Evolutionary conservation across 139 green algal genomes (phyloP).

Genomic region (Chlamydomonas sp.): DNA sequence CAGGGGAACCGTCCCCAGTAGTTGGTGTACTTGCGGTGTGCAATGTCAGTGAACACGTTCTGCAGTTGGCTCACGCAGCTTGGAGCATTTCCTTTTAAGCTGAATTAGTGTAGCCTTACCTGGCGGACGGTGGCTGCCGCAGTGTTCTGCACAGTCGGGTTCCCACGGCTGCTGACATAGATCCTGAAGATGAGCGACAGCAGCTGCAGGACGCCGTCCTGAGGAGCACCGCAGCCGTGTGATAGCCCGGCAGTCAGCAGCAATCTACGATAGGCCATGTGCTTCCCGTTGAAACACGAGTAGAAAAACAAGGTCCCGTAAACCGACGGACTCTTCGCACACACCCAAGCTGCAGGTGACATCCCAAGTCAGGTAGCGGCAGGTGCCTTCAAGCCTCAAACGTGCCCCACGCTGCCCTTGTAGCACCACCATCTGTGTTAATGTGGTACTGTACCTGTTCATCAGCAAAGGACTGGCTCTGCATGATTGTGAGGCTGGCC

Average conservation of each 20-base stretch:
- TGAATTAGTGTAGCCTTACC: conserved; percentile 20
- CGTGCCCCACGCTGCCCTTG: background rate
- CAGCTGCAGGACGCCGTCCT: conserved; percentile 67
- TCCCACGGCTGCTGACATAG: conserved; percentile 45
- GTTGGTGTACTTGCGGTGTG: background rate
- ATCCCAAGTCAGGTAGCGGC: too few species aligned
- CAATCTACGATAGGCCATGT: background rate
- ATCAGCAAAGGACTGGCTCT: conserved; percentile 33
- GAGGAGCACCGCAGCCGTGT: background rate
- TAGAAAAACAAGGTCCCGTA: too few species aligned
- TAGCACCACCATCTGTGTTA: background rate
- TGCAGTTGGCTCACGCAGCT: background rate
- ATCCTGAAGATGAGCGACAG: conserved; percentile 74
- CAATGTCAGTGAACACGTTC: background rate
- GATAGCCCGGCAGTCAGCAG: too few species aligned
- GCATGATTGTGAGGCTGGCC: conserved; percentile 29
- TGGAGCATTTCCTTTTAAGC: background rate
- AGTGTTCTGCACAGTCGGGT: conserved; percentile 76
- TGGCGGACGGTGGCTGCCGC: conserved; percentile 84
- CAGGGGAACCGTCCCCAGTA: too few species aligned
- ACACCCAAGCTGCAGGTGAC: too few species aligned
- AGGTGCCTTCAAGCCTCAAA: too few species aligned
- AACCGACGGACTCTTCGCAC: too few species aligned
- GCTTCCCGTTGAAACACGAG: too few species aligned
- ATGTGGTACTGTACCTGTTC: conserved; percentile 25